A percentile compares a stretch with the other conserved stretches of the same genome.
phyloP scores from a whole-genome alignment of 2,329 filamentous ascomycete species.

The Arachnomyces sp. region DNA sequence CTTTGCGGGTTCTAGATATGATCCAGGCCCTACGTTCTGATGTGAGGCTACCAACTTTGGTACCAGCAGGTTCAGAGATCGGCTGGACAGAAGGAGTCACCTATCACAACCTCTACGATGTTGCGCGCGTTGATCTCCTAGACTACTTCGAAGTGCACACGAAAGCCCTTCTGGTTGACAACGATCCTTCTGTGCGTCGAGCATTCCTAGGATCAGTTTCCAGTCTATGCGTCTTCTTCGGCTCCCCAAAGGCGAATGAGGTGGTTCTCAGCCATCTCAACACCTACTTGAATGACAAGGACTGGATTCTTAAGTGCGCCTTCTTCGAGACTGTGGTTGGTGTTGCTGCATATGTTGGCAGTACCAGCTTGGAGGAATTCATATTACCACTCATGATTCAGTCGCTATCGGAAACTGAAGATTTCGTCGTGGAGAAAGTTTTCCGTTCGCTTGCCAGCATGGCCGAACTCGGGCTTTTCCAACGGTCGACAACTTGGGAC shows the following conservation, averaged over 20 bases:
- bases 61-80: conserved; percentile 67
- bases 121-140: conserved; percentile 72
- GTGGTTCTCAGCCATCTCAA: conserved; percentile 94
- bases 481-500: conserved; percentile 77
- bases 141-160: conserved; percentile 80
- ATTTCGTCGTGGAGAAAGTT: conserved; percentile 86
- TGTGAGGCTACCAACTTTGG: conserved; percentile 65
- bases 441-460: conserved; percentile 81
- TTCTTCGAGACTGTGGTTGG: conserved; percentile 95
- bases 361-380: conserved; percentile 83
- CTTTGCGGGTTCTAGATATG: conserved; percentile 79
- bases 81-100: conserved; percentile 58
- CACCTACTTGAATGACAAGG: conserved; percentile 90
- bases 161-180: conserved; percentile 80
- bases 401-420: conserved; percentile 83
- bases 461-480: conserved; percentile 78
- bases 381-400: conserved; percentile 94
- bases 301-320: conserved; percentile 93
- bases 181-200: conserved; percentile 73
- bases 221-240: conserved; percentile 90
- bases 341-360: conserved; percentile 82
- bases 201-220: conserved; percentile 89
- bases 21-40: conserved; percentile 80
- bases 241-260: conserved; percentile 82
- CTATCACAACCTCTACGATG: conserved; percentile 78